phyloP scores from a whole-genome alignment of 1,284 basidiomycete genomes.

The Grifola frondosa region DNA sequence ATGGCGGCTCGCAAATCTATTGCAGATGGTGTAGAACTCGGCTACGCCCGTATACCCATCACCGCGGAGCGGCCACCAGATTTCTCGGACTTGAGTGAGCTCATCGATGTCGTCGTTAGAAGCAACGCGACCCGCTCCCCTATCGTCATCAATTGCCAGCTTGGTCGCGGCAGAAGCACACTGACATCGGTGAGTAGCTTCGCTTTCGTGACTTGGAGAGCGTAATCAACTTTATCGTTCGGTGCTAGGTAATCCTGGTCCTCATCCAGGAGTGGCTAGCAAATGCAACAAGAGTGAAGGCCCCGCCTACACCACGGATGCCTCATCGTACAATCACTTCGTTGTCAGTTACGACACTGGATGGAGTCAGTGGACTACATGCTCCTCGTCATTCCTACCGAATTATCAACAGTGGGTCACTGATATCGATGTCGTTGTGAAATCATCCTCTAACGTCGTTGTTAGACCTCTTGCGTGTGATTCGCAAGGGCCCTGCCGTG shows the following conservation, averaged over 20 bases:
- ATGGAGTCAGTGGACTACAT: conserved; percentile 22
- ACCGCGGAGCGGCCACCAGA: conserved; percentile 80
- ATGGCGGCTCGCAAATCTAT: conserved; percentile 66
- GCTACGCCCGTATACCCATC: conserved; percentile 87
- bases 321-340: conserved; percentile 39
- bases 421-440: background rate
- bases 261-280: conserved; percentile 89
- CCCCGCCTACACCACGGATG: conserved; percentile 38
- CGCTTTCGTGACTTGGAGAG: background rate
- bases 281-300: conserved; percentile 22
- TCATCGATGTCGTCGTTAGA: conserved; percentile 84
- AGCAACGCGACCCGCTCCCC: conserved; percentile 73
- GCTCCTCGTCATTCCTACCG: conserved; percentile 69
- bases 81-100: conserved; percentile 65
- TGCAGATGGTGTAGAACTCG: conserved; percentile 57
- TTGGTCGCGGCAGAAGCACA: conserved; percentile 93
- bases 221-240: background rate
- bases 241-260: conserved; percentile 72
- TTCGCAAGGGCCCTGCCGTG: conserved; percentile 85
- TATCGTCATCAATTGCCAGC: conserved; percentile 95
- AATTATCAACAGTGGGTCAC: conserved; percentile 71
- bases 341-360: conserved; percentile 34
- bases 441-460: conserved; percentile 3
- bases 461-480: conserved; percentile 86
- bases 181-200: conserved; percentile 68